Evolutionary conservation across 2,329 filamentous ascomycete genomes (phyloP).

Genomic region (Pleurostoma richardsiae): DNA sequence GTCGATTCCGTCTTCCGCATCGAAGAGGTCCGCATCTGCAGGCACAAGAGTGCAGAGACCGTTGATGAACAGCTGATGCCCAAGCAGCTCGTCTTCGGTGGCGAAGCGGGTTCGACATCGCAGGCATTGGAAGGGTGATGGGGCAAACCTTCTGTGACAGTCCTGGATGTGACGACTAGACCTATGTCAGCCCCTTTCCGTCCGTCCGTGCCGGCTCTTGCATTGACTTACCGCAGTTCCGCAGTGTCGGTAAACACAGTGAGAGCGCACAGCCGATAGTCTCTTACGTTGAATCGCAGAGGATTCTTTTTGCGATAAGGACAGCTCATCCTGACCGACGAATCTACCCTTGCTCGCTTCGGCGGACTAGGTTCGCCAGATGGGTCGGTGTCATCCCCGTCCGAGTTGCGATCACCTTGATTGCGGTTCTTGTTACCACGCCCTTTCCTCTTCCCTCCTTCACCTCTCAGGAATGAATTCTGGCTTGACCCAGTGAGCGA

Average conservation of each 20-base stretch:
- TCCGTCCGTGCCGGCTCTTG: no score
- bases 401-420: neutral
- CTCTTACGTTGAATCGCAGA: conserved; percentile 5
- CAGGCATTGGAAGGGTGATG: conserved; percentile 1
- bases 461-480: neutral
- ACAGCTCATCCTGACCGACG: conserved; percentile 4
- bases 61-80: conserved; percentile 1
- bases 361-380: neutral
- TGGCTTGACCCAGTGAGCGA: neutral
- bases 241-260: conserved; percentile 3
- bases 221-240: conserved; percentile 2
- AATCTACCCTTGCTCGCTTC: neutral
- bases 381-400: neutral
- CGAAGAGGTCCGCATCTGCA: neutral
- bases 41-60: neutral
- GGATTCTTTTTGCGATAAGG: conserved; percentile 6
- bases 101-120: conserved; percentile 4
- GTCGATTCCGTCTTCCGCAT: conserved; percentile 7
- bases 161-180: conserved; percentile 6
- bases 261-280: conserved; percentile 4
- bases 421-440: neutral
- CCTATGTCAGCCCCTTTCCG: neutral
- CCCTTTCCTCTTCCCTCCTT: neutral
- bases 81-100: conserved; percentile 1
- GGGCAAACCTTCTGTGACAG: conserved; percentile 2